Evolutionary conservation across 2,329 filamentous ascomycete genomes (phyloP), one percentile per base, ranked within the genome.

Genomic region (Lecanicillium sp.): DNA sequence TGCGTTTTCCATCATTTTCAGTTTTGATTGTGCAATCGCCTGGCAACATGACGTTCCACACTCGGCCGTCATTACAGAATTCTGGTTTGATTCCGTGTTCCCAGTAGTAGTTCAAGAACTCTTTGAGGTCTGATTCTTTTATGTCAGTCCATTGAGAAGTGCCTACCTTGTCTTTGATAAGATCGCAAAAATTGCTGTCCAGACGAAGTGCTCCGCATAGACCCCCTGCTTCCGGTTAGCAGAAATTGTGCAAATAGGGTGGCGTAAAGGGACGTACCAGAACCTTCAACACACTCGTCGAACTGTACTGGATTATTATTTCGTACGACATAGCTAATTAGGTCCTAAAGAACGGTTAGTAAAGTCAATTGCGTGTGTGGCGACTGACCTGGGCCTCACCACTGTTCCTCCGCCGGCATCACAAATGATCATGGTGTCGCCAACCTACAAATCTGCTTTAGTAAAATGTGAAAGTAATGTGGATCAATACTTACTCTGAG

Each of bases 321-420:
- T 0, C 41, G 36, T 0, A 65, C 41, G 3, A 48, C 43, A 14
- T 68, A 68, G 15, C 52, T 65, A 29, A 67, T 65, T 0, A 68
- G 43, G n/a, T 69, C 63, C 62, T 64, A 32, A 0, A 16, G 0
- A 15, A 9, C n/a, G 2, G 14, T 3, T 1, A 16, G 13, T 15
- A 38, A 11, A 44, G 38, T n/a, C 16, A 31, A 31, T 9, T 27
- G 6, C 3, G 2, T 3, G 11, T 37, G 9, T n/a, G n/a, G n/a
- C n/a, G n/a, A n/a, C n/a, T n/a, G n/a, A 1, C n/a, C n/a, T 16
- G 19, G 2, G 16, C 41, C 51, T 30, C 40, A 60, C 59, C 0
- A 61, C 58, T 0, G 59, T 63, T 0, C 60, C 61, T 1, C 61
- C 60, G 0, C 59, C 61, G 2, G 58, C 59, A 38, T 62, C 60